Base-by-base conservation (phyloP, 345 rosid species). In the Euphorbia lathyris region DNA sequence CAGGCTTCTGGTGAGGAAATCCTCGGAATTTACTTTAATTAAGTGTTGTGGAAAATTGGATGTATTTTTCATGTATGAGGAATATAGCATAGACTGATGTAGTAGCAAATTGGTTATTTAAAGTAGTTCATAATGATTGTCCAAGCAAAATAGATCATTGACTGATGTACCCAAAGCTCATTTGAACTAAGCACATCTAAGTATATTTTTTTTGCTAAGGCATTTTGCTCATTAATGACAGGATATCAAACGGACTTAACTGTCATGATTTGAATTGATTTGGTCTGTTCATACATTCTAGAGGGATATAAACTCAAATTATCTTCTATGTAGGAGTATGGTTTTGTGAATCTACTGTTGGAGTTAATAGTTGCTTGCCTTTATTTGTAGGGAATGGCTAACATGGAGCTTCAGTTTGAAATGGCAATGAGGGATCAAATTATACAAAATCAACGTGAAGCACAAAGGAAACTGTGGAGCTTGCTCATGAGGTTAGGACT, bases 341-440 rank as follows among this genome's bases (percentile, higher is more conserved):
- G 69, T 66, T 58, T 34, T 34, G 17, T 7, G 40, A 38, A 25
- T 20, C 57, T 57, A 7, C 74, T 53, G 58, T 23, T 27, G 36
- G 63, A 71, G 45, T 71, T 82, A 27, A 78, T 47, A 9, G 68
- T 58, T 75, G 56, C 70, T 48, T 67, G 38, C 62, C 50, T 63
- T 56, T 50, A 66, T 67, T 57, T 71, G 16, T 69, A 94, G 98
- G 95, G 93, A 65, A 94, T 94, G 97, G 83, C 91, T 26, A 94
- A 94, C 65, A 82, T 88, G 0, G 96, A 91, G 84, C 98, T 94
- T 82, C 97, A 88, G 85, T 88, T 91, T 6, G 96, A 91, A 86
- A 86, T 94, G 86, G 98, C 98, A 48, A 87, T 87, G 93, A 89
- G 98, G 79, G 96, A 94, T 81, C 93, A 94, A 81, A 83, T 94